phyloP scores from a whole-genome alignment of 2,329 filamentous ascomycete species.

The Aureobasidium leucospermi region DNA sequence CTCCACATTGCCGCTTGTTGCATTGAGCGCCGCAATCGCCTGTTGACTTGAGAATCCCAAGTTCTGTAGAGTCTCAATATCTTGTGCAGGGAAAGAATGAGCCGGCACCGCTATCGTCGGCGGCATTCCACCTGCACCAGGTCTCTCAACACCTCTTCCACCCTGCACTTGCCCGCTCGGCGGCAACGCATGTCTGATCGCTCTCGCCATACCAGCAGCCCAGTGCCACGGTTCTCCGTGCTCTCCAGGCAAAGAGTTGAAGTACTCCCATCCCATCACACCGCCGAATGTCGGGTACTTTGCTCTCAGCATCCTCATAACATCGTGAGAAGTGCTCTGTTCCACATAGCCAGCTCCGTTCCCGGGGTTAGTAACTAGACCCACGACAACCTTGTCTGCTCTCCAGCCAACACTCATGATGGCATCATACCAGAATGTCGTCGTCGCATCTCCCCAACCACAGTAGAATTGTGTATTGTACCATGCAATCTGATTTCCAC shows the following conservation, averaged over 20 bases:
- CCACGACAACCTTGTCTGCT: slow-evolving; percentile 66
- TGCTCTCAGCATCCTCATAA: slow-evolving; percentile 50
- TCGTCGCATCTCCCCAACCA: slow-evolving; percentile 67
- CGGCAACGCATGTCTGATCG: slow-evolving; percentile 29
- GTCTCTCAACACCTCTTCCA: slow-evolving; percentile 16
- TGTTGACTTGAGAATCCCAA: slow-evolving; percentile 40
- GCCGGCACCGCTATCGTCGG: slow-evolving; percentile 21
- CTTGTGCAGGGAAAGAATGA: slow-evolving; percentile 35
- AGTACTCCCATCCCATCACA: slow-evolving; percentile 94
- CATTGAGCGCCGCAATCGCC: slow-evolving; percentile 41
- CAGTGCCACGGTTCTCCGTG: slow-evolving; percentile 64
- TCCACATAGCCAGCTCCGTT: slow-evolving; percentile 62
- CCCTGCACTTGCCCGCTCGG: slow-evolving; percentile 14
- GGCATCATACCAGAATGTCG: slow-evolving; percentile 44
- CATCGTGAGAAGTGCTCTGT: slow-evolving; percentile 48
- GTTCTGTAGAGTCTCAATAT: slow-evolving; percentile 36
- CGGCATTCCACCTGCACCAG: slow-evolving; percentile 23
- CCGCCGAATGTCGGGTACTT: slow-evolving; percentile 69
- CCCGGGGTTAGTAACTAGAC: slow-evolving; percentile 68
- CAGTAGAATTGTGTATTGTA: slow-evolving; percentile 95
- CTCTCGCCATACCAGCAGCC: slow-evolving; percentile 58
- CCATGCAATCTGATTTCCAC: slow-evolving; percentile 63
- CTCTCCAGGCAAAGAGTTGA: slow-evolving; percentile 67
- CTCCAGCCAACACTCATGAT: slow-evolving; percentile 61
- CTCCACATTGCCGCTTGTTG: slow-evolving; percentile 43